Base-by-base conservation (phyloP, 1,284 basidiomycete species). In the Schizophyllum amplum region DNA sequence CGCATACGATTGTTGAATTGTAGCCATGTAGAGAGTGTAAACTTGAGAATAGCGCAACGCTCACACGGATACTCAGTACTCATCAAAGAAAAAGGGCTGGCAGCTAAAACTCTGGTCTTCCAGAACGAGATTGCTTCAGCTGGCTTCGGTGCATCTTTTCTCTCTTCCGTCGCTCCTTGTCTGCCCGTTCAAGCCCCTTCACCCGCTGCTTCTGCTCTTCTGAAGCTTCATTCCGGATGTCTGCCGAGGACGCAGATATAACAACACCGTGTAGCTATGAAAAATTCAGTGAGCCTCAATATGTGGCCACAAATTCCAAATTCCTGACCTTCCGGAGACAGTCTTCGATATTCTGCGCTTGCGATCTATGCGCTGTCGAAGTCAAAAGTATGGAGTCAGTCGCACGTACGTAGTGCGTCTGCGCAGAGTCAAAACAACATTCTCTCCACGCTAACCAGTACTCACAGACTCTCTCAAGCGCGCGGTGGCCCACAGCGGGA, bases 311-410 rank as follows among this genome's bases (percentile, higher is more conserved):
- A 50, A 26, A 26, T 54, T 47, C 5, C 33, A 50, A 55, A 21
- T 21, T n/a, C 56, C 73, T 50, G 48, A 86, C 88, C 74, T 89
- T 90, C 9, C 68, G 63, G 23, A 91, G 72, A 63, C 84, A 86
- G 58, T 90, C 85, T 11, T 87, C 79, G 15, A 89, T 69, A 60
- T 91, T 91, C 64, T 83, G 81, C 4, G 83, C 72, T 66, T 91
- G 88, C 7, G 88, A 90, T n/a, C 89, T 83, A 60, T 81, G 77
- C 0, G 75, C 70, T 0, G 78, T 84, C 0, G 86, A 90, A 4
- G 84, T 84, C 53, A 90, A 74, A 27, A 87, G 71, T 22, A 91
- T 73, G 3, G 83, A 81, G 55, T 82, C 73, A 0, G 84, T 78
- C 3, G 87, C 87, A 20, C 80, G 72, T 1, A 80, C 81, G 61